Percentiles rank a stretch among this genome's conserved stretches.
phyloP scores from a whole-genome alignment of 441 rosid species.

The Euphorbia corollata region DNA sequence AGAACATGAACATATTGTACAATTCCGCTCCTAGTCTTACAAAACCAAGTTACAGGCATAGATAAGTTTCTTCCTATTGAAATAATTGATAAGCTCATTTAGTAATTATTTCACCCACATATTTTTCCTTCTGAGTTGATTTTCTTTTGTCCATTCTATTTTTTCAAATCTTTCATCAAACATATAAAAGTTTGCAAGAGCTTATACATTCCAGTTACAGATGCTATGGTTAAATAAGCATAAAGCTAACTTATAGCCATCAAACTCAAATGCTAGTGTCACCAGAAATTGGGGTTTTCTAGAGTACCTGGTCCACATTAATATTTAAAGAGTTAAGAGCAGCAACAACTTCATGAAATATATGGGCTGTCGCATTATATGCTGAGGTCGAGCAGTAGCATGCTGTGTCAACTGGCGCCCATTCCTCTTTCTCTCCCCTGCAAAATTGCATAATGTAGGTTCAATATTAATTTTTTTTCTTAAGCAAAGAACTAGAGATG shows the following conservation, averaged over 20 bases:
- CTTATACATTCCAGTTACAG: not conserved
- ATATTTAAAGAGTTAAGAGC: slow-evolving; percentile 60
- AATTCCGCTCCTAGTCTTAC: not conserved
- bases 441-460: slow-evolving; percentile 13
- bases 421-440: slow-evolving; percentile 83
- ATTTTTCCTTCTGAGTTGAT: not conserved
- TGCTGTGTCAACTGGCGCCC: slow-evolving; percentile 67
- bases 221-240: not conserved
- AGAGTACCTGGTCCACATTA: slow-evolving; percentile 69
- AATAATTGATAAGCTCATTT: not conserved
- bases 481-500: not conserved
- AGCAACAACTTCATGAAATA: slow-evolving; percentile 59
- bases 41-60: not conserved
- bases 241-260: not conserved
- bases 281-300: slow-evolving; percentile 5
- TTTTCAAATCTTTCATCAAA: not conserved
- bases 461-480: not conserved
- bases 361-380: slow-evolving; percentile 52
- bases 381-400: slow-evolving; percentile 72
- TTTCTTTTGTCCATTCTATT: not conserved
- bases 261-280: slow-evolving; percentile 9
- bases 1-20: not conserved
- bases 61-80: not conserved
- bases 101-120: not conserved
- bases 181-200: not conserved